A percentile compares a stretch with the other conserved stretches of the same genome.
Conservation (phyloP, 2,329 filamentous ascomycete species). For the Aschersonia sp. region DNA sequence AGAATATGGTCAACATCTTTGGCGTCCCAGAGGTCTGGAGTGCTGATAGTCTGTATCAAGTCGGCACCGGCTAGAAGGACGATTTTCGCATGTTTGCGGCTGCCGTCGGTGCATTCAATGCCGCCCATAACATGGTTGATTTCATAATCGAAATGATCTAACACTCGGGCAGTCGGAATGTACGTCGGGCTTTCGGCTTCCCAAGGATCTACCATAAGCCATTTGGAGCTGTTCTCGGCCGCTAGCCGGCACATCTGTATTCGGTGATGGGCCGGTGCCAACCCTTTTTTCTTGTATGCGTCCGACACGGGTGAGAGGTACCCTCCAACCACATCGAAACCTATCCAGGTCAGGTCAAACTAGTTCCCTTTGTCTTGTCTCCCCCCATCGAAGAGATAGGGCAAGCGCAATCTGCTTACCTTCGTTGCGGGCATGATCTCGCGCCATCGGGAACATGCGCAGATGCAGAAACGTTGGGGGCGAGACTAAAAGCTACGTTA, state of each 20-base stretch:
- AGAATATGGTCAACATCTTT: constrained; percentile 81
- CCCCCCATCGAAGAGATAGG: background rate
- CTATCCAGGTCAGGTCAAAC: constrained; percentile 5
- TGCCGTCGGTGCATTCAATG: constrained; percentile 52
- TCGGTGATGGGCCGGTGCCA: constrained; percentile 22
- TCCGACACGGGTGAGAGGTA: constrained; percentile 26
- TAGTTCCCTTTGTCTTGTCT: background rate
- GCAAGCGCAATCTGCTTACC: constrained; percentile 6
- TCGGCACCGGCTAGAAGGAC: constrained; percentile 70
- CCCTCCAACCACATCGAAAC: constrained; percentile 72
- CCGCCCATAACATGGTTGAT: constrained; percentile 70
- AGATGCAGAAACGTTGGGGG: constrained; percentile 65
- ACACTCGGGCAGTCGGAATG: constrained; percentile 73
- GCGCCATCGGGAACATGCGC: constrained; percentile 79
- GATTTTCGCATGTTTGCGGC: constrained; percentile 53
- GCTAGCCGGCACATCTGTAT: constrained; percentile 71
- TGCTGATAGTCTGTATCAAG: constrained; percentile 59
- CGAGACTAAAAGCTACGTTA: constrained; percentile 28
- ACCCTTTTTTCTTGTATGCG: constrained; percentile 22
- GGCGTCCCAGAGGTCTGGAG: constrained; percentile 64
- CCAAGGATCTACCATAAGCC: constrained; percentile 77
- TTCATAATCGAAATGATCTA: constrained; percentile 84
- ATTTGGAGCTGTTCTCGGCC: constrained; percentile 55
- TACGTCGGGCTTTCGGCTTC: constrained; percentile 73
- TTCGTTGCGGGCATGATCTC: constrained; percentile 52